phyloP scores from a whole-genome alignment of 108 stramenopile genomes.

The Skeletonema grethae region DNA sequence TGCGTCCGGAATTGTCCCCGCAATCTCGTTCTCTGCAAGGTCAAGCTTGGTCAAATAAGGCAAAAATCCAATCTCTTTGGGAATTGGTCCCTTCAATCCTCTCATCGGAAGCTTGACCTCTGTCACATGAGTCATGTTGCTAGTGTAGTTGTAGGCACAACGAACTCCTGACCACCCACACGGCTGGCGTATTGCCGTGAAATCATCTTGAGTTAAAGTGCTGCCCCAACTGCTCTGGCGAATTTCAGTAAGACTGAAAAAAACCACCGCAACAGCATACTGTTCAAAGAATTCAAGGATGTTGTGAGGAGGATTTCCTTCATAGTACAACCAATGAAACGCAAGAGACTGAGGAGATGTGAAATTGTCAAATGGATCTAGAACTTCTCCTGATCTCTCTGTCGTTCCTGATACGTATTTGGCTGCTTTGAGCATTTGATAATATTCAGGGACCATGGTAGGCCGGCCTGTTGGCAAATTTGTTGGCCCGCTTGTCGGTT shows the following conservation, averaged over 20 bases:
- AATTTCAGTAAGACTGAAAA: conserved; percentile 37
- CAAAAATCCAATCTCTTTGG: conserved; percentile 58
- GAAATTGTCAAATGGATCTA: conserved; percentile 21
- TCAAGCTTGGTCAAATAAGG: conserved; percentile 54
- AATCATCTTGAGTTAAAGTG: conserved; percentile 25
- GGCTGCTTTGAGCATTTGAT: conserved; percentile 46
- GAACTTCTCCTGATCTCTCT: background rate
- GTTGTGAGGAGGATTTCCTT: conserved; percentile 39
- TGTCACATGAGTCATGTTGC: conserved; percentile 40
- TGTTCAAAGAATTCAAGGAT: conserved; percentile 52
- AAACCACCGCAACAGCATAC: conserved; percentile 43
- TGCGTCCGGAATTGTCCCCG: conserved; percentile 67
- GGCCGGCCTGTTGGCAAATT: conserved; percentile 8
- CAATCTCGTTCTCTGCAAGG: conserved; percentile 71
- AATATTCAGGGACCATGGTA: conserved; percentile 39
- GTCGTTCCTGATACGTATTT: conserved; percentile 30
- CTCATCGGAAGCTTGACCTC: conserved; percentile 31
- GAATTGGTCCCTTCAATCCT: conserved; percentile 58
- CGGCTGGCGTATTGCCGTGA: conserved; percentile 22
- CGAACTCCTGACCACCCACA: conserved; percentile 46
- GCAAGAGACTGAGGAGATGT: conserved; percentile 34
- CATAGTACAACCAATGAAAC: conserved; percentile 41
- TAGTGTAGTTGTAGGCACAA: conserved; percentile 47
- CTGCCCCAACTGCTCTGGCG: conserved; percentile 15
- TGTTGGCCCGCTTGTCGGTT: background rate